Evolutionary conservation across 2,329 filamentous ascomycete genomes (phyloP).

Genomic region (Pezicula neosporulosa): DNA sequence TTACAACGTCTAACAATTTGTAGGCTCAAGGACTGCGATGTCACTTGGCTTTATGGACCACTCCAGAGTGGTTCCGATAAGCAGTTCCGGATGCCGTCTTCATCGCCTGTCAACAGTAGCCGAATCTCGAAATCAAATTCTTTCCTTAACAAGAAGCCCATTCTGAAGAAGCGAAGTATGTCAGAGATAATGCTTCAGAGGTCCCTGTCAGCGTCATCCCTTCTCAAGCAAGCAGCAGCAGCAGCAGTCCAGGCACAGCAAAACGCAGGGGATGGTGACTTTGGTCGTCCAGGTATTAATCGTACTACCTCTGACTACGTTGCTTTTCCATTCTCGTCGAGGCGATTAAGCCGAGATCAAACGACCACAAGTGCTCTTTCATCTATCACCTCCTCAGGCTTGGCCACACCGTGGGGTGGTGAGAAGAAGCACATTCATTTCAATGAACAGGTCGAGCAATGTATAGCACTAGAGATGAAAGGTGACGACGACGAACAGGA

Average conservation of each 20-base stretch:
- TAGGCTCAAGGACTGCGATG: conserved; percentile 95
- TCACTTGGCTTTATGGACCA: conserved; percentile 96
- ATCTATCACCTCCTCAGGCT: conserved; percentile 69
- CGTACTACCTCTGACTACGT: conserved; percentile 68
- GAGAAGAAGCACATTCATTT: conserved; percentile 92
- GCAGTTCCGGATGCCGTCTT: conserved; percentile 44
- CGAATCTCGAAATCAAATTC: conserved; percentile 57
- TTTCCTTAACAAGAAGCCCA: conserved; percentile 63
- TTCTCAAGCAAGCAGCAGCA: conserved; percentile 65
- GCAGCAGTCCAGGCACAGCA: conserved; percentile 29
- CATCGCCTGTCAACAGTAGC: conserved; percentile 40
- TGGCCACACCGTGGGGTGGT: conserved; percentile 56
- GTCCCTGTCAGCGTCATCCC: conserved; percentile 81
- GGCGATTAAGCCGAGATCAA: conserved; percentile 53
- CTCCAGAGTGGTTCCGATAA: conserved; percentile 69
- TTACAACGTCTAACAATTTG: conserved; percentile 25
- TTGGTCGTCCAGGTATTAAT: conserved; percentile 48
- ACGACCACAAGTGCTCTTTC: conserved; percentile 54
- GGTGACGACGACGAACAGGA: conserved; percentile 63
- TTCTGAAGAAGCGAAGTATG: conserved; percentile 94
- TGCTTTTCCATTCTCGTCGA: conserved; percentile 60
- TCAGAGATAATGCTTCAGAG: conserved; percentile 92
- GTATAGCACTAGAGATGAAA: conserved; percentile 89
- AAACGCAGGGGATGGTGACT: conserved; percentile 47
- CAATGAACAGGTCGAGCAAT: conserved; percentile 92